These are phyloP conservation scores for Isabelozyma heimii DNA, from an alignment of 805 yeast species.

Conservation along the genomic window DNA sequence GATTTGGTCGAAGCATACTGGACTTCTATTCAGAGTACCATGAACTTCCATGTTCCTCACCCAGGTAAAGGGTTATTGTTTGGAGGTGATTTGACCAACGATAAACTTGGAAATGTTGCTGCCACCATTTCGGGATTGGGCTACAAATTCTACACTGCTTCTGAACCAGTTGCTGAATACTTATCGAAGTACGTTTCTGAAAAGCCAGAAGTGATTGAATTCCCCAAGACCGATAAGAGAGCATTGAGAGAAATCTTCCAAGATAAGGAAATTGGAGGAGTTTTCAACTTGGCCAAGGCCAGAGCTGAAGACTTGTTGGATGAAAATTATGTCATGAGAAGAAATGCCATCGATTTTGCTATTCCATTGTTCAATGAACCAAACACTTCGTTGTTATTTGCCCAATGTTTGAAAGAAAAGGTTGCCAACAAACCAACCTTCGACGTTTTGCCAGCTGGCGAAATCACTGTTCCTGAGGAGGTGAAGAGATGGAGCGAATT, in stretches of 20 bases:
- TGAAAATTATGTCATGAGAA: constrained; percentile 95
- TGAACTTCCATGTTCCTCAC: constrained; percentile 92
- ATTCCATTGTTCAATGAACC: constrained; percentile 97
- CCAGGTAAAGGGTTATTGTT: constrained; percentile 88
- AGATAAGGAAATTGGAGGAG: constrained; percentile 77
- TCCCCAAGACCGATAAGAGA: constrained; percentile 92
- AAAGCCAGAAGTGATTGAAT: constrained; percentile 67
- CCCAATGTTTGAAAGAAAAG: constrained; percentile 74
- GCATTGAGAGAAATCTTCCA: constrained; percentile 92
- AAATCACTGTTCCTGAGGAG: constrained; percentile 71
- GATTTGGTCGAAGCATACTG: constrained; percentile 90
- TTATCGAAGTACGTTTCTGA: constrained; percentile 49
- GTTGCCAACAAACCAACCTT: constrained; percentile 55
- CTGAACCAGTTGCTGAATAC: constrained; percentile 68
- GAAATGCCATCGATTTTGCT: constrained; percentile 98
- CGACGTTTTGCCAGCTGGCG: constrained; percentile 30
- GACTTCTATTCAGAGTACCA: constrained; percentile 94
- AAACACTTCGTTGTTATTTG: constrained; percentile 83
- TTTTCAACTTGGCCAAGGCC: constrained; percentile 85
- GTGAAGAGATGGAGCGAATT: constrained; percentile 97
- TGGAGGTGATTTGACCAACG: constrained; percentile 87
- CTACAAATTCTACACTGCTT: constrained; percentile 77
- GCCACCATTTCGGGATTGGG: constrained; percentile 67
- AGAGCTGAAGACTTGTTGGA: constrained; percentile 85
- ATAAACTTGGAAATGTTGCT: constrained; percentile 73